Conservation (phyloP, 2,329 filamentous ascomycete genomes). For the Colletotrichum tamarilloi region DNA sequence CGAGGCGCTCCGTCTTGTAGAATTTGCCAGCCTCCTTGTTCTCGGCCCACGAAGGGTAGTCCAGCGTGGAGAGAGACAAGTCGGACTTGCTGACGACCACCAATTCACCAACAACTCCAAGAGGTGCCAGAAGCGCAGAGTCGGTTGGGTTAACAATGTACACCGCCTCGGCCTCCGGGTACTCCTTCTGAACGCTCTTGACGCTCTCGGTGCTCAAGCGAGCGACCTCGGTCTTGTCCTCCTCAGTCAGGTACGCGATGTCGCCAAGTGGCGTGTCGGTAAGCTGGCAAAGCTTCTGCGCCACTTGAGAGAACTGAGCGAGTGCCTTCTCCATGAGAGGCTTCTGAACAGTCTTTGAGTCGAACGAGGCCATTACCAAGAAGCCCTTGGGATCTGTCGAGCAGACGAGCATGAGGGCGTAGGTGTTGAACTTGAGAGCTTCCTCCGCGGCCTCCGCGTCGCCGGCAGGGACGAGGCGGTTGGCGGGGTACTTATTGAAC, state of each 20-base stretch:
- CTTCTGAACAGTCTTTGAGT: conserved; percentile 67
- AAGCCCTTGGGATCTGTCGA: conserved; percentile 67
- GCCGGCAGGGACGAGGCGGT: conserved; percentile 64
- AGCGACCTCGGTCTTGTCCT: conserved; percentile 48
- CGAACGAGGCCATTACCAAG: conserved; percentile 72
- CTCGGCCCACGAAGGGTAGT: conserved; percentile 46
- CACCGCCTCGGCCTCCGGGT: conserved; percentile 42
- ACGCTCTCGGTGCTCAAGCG: conserved; percentile 41
- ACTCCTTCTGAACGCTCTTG: conserved; percentile 39
- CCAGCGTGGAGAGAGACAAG: conserved; percentile 41
- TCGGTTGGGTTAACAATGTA: conserved; percentile 55
- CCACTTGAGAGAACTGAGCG: conserved; percentile 62
- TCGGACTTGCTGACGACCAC: conserved; percentile 48
- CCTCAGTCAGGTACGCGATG: conserved; percentile 46
- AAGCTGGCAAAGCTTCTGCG: conserved; percentile 58
- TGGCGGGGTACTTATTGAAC: conserved; percentile 52
- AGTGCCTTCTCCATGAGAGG: conserved; percentile 65
- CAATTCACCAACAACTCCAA: conserved; percentile 57
- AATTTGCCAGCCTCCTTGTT: conserved; percentile 41
- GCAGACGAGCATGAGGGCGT: conserved; percentile 74
- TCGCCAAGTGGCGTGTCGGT: conserved; percentile 45
- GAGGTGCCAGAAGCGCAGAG: conserved; percentile 48
- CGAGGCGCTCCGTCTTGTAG: conserved; percentile 54
- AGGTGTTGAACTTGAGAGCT: conserved; percentile 68
- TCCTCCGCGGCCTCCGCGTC: conserved; percentile 69